Evolutionary conservation across 305 asterid genomes (phyloP).

Genomic region (Rubia balearica): DNA sequence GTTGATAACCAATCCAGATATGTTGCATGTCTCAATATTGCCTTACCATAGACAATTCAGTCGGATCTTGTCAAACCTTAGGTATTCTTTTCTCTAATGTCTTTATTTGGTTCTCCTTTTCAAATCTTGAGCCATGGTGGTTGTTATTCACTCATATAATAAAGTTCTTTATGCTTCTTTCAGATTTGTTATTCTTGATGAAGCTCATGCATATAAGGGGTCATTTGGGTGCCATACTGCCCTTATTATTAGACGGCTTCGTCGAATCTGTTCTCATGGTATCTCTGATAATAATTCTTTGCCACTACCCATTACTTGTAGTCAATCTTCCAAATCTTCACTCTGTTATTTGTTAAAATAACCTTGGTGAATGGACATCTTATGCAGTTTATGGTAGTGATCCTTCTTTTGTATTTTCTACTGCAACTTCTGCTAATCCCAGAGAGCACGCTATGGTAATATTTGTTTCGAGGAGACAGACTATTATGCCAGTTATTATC

Average conservation of each 20-base stretch:
- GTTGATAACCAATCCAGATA: conserved; percentile 96
- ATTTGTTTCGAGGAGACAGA: conserved; percentile 1
- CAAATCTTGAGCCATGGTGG: not conserved
- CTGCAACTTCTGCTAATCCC: conserved; percentile 96
- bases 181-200: conserved; percentile 84
- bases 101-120: conserved; percentile 4
- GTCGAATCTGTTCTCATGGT: conserved; percentile 89
- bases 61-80: conserved; percentile 70
- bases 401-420: conserved; percentile 88
- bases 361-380: conserved; percentile 28
- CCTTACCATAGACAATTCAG: conserved; percentile 76
- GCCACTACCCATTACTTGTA: not conserved
- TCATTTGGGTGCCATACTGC: conserved; percentile 91
- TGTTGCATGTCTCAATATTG: conserved; percentile 87
- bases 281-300: conserved; percentile 20
- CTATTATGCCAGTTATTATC: not conserved
- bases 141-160: not conserved
- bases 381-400: conserved; percentile 80
- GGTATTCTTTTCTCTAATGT: conserved; percentile 35
- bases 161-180: not conserved
- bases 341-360: conserved; percentile 11
- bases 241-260: conserved; percentile 84
- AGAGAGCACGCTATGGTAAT: conserved; percentile 83
- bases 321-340: conserved; percentile 17
- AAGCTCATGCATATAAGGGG: conserved; percentile 92